Conservation (phyloP, 306 rosid genomes). For the Acacia crassicarpa region DNA sequence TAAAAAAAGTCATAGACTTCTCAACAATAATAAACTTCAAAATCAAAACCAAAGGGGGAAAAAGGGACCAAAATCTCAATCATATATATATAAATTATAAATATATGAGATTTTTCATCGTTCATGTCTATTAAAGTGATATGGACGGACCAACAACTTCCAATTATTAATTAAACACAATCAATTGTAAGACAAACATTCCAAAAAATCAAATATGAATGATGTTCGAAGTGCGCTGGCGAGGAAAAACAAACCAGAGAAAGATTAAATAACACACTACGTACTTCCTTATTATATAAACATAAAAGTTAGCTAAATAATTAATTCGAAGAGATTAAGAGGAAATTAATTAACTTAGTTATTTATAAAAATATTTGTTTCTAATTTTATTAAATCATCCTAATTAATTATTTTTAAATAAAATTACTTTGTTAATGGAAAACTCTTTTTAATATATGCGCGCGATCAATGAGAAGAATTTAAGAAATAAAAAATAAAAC, state of each 20-base stretch:
- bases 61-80: background rate
- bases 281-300: too few relatives aligned
- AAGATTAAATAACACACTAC: background rate
- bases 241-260: background rate
- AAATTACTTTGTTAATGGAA: too few relatives aligned
- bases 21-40: background rate
- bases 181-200: conserved; percentile 35
- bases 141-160: conserved; percentile 42
- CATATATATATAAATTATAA: background rate
- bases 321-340: too few relatives aligned
- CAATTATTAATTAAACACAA: background rate
- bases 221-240: background rate
- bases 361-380: too few relatives aligned
- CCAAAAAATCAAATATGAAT: conserved; percentile 22
- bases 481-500: too few relatives aligned
- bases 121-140: conserved; percentile 20
- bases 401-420: too few relatives aligned
- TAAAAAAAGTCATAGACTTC: conserved; percentile 5
- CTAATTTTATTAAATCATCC: too few relatives aligned
- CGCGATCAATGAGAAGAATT: too few relatives aligned
- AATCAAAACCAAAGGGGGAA: background rate
- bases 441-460: too few relatives aligned
- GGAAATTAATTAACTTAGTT: too few relatives aligned
- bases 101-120: background rate
- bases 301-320: too few relatives aligned